A percentile compares a stretch with the other conserved stretches of the same genome.
Evolutionary conservation across 2,329 filamentous ascomycete species (phyloP).

Genomic region (Trichoderma asperellum): DNA sequence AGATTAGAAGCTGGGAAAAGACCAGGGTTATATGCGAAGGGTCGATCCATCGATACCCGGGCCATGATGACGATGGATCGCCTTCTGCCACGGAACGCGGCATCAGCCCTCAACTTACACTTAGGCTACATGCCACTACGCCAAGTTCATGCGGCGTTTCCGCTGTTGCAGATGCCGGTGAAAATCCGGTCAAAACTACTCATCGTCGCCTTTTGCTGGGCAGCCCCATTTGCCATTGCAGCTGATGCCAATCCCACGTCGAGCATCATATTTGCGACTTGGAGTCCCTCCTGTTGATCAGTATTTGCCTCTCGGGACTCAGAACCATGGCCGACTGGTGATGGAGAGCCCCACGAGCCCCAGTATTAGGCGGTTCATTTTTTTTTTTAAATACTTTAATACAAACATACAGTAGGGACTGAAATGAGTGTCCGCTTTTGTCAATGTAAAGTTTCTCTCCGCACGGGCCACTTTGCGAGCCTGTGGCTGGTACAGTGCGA

Average conservation of each 20-base stretch:
- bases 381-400: background rate
- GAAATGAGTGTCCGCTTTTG: too few relatives aligned
- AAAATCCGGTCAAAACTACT: conserved; percentile 10
- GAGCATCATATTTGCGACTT: background rate
- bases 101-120: conserved; percentile 7
- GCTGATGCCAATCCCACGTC: background rate
- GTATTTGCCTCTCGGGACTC: conserved; percentile 4
- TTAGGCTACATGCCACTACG: background rate
- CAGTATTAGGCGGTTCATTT: background rate
- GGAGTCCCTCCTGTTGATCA: conserved; percentile 1
- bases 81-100: background rate
- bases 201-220: background rate
- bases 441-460: too few relatives aligned
- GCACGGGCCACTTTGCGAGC: too few relatives aligned
- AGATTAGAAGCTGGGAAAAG: background rate
- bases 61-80: conserved; percentile 3
- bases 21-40: conserved; percentile 3
- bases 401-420: too few relatives aligned
- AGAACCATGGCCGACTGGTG: background rate
- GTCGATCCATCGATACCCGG: conserved; percentile 9
- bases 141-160: background rate
- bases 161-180: background rate
- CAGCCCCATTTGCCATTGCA: background rate
- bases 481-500: too few relatives aligned
- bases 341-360: background rate